A percentile compares a stretch with the other conserved stretches of the same genome.
Conservation (phyloP, 495 filamentous ascomycete species). For the Penicillium pulvis region DNA sequence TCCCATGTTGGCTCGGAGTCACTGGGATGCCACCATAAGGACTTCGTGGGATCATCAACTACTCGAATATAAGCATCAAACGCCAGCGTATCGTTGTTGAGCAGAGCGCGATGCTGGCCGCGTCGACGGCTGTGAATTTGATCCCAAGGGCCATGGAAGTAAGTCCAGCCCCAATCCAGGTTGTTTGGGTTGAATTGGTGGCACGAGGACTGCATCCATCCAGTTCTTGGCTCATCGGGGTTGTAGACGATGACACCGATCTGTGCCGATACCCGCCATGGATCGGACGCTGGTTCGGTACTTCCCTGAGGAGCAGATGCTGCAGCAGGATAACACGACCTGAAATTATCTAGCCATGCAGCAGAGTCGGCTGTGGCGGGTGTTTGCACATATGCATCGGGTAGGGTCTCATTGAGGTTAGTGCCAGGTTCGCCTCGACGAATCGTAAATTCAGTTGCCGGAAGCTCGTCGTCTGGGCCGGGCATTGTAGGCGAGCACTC, state of each 20-base stretch:
- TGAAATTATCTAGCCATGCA: conserved; percentile 39
- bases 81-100: conserved; percentile 64
- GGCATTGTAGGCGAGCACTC: conserved; percentile 58
- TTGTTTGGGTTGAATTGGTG: conserved; percentile 62
- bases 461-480: conserved; percentile 36
- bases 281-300: conserved; percentile 15
- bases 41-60: conserved; percentile 61
- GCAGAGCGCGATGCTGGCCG: conserved; percentile 60
- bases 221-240: conserved; percentile 63
- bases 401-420: conserved; percentile 27
- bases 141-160: conserved; percentile 63
- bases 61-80: conserved; percentile 67
- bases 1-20: conserved; percentile 74
- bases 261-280: conserved; percentile 61
- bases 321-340: conserved; percentile 30
- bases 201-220: conserved; percentile 55
- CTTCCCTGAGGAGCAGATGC: conserved; percentile 9
- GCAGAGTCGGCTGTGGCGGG: conserved; percentile 28
- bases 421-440: conserved; percentile 36
- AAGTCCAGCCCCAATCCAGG: conserved; percentile 68
- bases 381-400: conserved; percentile 36
- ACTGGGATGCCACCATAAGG: conserved; percentile 64
- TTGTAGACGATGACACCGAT: conserved; percentile 67
- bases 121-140: conserved; percentile 59
- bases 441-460: conserved; percentile 43